phyloP scores from a whole-genome alignment of 2,329 filamentous ascomycete genomes.

The Keithomyces neogunnii region DNA sequence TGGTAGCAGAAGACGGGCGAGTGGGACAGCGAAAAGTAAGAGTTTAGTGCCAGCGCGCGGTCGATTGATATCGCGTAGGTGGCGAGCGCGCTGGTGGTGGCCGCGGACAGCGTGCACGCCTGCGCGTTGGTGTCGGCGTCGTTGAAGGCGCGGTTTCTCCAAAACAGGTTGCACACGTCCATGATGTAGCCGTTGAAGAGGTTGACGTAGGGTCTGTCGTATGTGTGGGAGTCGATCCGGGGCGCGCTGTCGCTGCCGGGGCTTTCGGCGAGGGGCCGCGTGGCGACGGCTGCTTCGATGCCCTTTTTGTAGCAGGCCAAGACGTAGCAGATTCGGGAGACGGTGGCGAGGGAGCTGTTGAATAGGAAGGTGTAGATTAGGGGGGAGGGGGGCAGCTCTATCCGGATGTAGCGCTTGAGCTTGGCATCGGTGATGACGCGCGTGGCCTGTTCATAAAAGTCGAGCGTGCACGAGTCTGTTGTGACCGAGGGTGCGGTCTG shows the following conservation, averaged over 20 bases:
- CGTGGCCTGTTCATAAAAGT: constrained; percentile 60
- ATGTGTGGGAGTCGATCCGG: constrained; percentile 29
- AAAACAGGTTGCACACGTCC: constrained; percentile 78
- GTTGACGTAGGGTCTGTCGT: constrained; percentile 53
- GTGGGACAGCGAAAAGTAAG: constrained; percentile 50
- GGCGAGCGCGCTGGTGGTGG: constrained; percentile 36
- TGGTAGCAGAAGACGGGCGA: constrained; percentile 48
- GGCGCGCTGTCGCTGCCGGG: constrained; percentile 15
- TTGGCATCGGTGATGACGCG: constrained; percentile 43
- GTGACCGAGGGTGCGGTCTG: constrained; percentile 39
- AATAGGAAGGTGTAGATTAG: constrained; percentile 68
- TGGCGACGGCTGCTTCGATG: constrained; percentile 56
- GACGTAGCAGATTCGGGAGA: constrained; percentile 62
- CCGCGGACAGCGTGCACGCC: constrained; percentile 40
- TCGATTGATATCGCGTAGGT: constrained; percentile 42
- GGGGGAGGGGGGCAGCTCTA: constrained; percentile 58
- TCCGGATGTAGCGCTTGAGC: constrained; percentile 47
- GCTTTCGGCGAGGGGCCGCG: constrained; percentile 10
- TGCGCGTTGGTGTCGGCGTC: constrained; percentile 53
- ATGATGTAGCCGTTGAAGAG: constrained; percentile 78
- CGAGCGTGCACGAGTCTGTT: constrained; percentile 50
- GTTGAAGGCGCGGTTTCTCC: constrained; percentile 66
- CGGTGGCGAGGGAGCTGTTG: constrained; percentile 49
- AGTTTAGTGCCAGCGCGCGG: constrained; percentile 34
- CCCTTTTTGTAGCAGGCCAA: constrained; percentile 65